Percentiles rank a stretch among this genome's conserved stretches.
Conservation (phyloP, 129 eudicot species). For the Silybum marianum region DNA sequence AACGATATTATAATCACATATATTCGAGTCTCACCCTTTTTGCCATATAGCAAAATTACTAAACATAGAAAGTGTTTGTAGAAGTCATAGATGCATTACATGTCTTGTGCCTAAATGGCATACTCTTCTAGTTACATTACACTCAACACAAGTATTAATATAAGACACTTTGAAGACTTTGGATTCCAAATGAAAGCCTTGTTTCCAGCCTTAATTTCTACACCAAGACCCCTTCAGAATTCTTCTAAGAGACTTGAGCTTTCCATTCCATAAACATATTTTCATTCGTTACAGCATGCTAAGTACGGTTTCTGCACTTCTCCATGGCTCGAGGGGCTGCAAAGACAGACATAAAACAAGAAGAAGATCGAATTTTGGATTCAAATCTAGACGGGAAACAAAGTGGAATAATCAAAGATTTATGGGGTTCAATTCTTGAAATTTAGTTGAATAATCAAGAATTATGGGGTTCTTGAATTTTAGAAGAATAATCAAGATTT, state of each 20-base stretch:
- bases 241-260: conserved; percentile 33
- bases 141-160: conserved; percentile 31
- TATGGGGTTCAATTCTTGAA: conserved; percentile 2
- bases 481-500: background rate
- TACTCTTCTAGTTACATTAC: conserved; percentile 22
- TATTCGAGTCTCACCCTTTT: conserved; percentile 20
- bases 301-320: conserved; percentile 50
- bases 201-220: conserved; percentile 29
- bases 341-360: conserved; percentile 12
- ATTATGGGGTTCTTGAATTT: conserved; percentile 8
- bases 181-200: conserved; percentile 17
- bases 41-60: conserved; percentile 8
- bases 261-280: conserved; percentile 6
- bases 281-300: conserved; percentile 2
- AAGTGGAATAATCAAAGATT: background rate
- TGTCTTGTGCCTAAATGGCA: conserved; percentile 30
- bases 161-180: conserved; percentile 29
- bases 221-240: conserved; percentile 25
- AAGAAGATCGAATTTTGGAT: background rate
- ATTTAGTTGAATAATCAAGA: background rate
- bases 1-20: conserved; percentile 8
- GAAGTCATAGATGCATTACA: conserved; percentile 19
- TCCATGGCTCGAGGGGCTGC: conserved; percentile 70
- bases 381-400: background rate
- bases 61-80: conserved; percentile 26